Evolutionary conservation across 129 eudicot species (phyloP).

Genomic region (Heracleum sosnowskyi): DNA sequence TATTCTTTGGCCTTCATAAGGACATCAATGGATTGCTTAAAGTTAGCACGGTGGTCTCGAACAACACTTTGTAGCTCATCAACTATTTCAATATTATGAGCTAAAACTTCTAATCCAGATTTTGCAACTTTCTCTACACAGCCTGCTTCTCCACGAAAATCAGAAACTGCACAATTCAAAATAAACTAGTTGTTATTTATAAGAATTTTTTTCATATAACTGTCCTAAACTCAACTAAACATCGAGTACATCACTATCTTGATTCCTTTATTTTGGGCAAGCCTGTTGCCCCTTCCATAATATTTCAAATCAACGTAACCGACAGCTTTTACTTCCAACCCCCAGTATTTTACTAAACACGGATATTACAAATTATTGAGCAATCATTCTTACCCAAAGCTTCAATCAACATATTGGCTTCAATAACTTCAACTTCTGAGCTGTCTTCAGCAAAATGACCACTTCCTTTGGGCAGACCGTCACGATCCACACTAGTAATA

Average conservation of each 20-base stretch:
- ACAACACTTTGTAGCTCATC: conserved; percentile 93
- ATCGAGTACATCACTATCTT: background rate
- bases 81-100: conserved; percentile 95
- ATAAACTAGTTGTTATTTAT: background rate
- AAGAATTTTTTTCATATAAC: background rate
- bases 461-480: conserved; percentile 95
- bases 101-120: conserved; percentile 90
- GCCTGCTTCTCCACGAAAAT: conserved; percentile 69
- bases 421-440: conserved; percentile 69
- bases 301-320: background rate
- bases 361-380: background rate
- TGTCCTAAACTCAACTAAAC: background rate
- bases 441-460: conserved; percentile 96
- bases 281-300: background rate
- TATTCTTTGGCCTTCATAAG: conserved; percentile 73
- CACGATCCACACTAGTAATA: conserved; percentile 95
- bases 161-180: conserved; percentile 62
- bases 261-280: background rate
- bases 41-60: conserved; percentile 93
- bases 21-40: conserved; percentile 83
- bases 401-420: conserved; percentile 82
- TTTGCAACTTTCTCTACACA: conserved; percentile 95
- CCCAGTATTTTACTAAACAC: background rate
- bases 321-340: background rate
- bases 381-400: conserved; percentile 65